A percentile compares a stretch with the other conserved stretches of the same genome.
These are phyloP conservation scores for Cenchrus purpureus DNA, from an alignment of 176 grass and related monocot genomes.

Conservation along the genomic window DNA sequence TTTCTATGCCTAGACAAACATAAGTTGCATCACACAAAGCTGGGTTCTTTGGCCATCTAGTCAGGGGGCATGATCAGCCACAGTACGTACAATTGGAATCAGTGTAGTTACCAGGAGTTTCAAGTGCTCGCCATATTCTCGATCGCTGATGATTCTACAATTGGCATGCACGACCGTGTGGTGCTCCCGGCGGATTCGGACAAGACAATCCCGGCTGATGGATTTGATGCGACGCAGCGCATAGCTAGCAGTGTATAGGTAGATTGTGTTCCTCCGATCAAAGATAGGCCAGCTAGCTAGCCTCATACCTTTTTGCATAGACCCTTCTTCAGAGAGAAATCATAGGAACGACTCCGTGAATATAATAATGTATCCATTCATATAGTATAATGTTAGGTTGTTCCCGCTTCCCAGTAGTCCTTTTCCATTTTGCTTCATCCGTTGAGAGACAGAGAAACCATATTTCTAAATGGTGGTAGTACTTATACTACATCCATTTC, in stretches of 20 bases:
- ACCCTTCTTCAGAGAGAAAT: background rate
- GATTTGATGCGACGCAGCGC: conserved; percentile 48
- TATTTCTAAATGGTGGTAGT: background rate
- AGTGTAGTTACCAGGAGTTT: conserved; percentile 26
- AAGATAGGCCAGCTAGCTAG: background rate
- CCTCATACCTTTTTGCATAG: background rate
- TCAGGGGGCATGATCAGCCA: conserved; percentile 41
- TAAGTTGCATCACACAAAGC: conserved; percentile 8
- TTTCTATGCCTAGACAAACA: background rate
- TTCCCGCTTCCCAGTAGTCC: background rate
- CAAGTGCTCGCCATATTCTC: conserved; percentile 37
- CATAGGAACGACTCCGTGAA: background rate
- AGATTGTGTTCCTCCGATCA: conserved; percentile 10
- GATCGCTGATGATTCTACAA: conserved; percentile 25
- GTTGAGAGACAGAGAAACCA: background rate
- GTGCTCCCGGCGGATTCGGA: conserved; percentile 43
- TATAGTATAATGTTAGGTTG: too few relatives aligned
- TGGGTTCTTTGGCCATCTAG: conserved; percentile 42
- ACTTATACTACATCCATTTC: background rate
- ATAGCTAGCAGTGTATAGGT: conserved; percentile 4
- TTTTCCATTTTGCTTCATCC: background rate
- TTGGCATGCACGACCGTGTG: conserved; percentile 44
- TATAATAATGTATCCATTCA: background rate
- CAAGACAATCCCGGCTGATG: conserved; percentile 41
- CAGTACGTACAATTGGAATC: background rate